Conservation (phyloP, 805 yeast genomes). For the Yarrowia keelungensis region DNA sequence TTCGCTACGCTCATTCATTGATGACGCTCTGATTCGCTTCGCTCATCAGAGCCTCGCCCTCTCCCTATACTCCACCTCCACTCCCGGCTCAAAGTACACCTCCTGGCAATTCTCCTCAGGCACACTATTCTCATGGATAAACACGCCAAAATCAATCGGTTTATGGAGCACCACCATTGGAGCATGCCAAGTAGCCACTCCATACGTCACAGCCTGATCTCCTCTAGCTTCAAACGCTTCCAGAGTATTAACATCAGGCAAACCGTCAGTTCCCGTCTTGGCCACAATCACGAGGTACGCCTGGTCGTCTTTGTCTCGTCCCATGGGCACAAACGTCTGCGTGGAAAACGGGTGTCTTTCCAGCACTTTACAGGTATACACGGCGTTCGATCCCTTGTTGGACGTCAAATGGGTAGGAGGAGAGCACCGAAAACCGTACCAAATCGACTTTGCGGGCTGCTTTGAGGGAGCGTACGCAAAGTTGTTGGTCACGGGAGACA, state of each 20-base stretch:
- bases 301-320: conserved; percentile 56
- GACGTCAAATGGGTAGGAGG: conserved; percentile 70
- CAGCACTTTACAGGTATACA: conserved; percentile 68
- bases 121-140: conserved; percentile 83
- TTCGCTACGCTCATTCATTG: background rate
- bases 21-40: background rate
- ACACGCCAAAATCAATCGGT: conserved; percentile 81
- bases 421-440: conserved; percentile 84
- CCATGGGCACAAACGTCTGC: conserved; percentile 93
- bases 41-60: conserved; percentile 13
- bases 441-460: conserved; percentile 63
- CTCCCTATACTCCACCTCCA: conserved; percentile 2
- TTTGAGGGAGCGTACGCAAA: conserved; percentile 59
- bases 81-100: conserved; percentile 56
- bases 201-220: conserved; percentile 89
- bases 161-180: conserved; percentile 89
- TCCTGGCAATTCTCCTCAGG: conserved; percentile 84
- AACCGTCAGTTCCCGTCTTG: conserved; percentile 54
- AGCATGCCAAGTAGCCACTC: conserved; percentile 90
- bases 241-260: conserved; percentile 68
- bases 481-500: conserved; percentile 68
- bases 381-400: conserved; percentile 25
- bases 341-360: conserved; percentile 91
- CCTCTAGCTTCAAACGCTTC: conserved; percentile 80
- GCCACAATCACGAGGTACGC: conserved; percentile 88